Conservation (phyloP, 305 asterid genomes). For the Plantago lanceolata region DNA sequence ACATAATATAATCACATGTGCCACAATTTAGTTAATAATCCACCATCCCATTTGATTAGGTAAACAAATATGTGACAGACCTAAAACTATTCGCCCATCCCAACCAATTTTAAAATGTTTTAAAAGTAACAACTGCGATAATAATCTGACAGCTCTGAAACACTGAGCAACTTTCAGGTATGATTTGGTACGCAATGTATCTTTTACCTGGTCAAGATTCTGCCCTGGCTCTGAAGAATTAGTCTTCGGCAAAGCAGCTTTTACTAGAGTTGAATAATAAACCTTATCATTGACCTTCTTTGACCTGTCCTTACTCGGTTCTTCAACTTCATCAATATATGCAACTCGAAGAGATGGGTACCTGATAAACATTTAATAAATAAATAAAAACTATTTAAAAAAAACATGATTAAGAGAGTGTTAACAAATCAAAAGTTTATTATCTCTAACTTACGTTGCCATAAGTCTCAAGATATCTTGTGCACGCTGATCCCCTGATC, state of each 20-base stretch:
- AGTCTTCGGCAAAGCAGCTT: conserved; percentile 89
- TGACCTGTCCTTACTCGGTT: conserved; percentile 71
- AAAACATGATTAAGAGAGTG: conserved; percentile 27
- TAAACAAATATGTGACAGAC: background rate
- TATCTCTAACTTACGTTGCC: conserved; percentile 54
- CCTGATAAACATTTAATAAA: background rate
- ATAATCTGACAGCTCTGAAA: conserved; percentile 5
- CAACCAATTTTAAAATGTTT: background rate
- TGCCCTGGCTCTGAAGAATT: conserved; percentile 85
- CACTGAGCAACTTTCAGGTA: conserved; percentile 1
- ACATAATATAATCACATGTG: background rate
- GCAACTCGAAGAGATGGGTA: conserved; percentile 99
- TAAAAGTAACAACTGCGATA: background rate
- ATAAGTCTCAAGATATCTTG: conserved; percentile 89
- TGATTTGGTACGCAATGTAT: conserved; percentile 16
- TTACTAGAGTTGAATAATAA: conserved; percentile 88
- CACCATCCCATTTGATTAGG: background rate
- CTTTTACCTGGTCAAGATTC: conserved; percentile 84
- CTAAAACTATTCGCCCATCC: background rate
- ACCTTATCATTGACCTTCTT: conserved; percentile 82
- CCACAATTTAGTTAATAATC: background rate
- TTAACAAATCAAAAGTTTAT: conserved; percentile 10
- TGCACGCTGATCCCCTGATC: conserved; percentile 88
- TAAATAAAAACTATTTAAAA: conserved; percentile 28
- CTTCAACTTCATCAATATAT: conserved; percentile 97